Conservation (phyloP, 2,329 filamentous ascomycete species). For the Cadophora malorum region DNA sequence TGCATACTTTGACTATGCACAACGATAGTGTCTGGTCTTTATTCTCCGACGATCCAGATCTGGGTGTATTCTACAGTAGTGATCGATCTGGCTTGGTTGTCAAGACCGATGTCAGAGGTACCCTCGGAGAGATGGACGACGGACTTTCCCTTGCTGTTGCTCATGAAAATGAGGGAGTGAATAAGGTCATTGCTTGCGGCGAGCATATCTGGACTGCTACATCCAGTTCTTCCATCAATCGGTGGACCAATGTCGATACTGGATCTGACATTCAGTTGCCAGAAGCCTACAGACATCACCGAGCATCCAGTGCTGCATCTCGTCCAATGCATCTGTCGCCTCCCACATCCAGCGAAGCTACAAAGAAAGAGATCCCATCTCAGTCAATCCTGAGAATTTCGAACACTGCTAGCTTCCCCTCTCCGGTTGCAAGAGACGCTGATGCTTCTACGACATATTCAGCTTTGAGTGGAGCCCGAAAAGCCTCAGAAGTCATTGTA, state of each 20-base stretch:
- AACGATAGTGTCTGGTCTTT: slow-evolving; percentile 98
- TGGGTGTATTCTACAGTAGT: slow-evolving; percentile 92
- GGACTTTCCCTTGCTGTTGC: slow-evolving; percentile 89
- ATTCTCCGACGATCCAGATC: slow-evolving; percentile 83
- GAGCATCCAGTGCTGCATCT: slow-evolving; percentile 53
- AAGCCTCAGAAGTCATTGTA: slow-evolving; percentile 62
- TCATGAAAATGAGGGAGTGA: slow-evolving; percentile 87
- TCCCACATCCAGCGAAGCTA: slow-evolving; percentile 44
- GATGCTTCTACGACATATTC: slow-evolving; percentile 62
- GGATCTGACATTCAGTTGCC: slow-evolving; percentile 72
- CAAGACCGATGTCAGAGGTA: slow-evolving; percentile 87
- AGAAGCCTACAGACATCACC: slow-evolving; percentile 57
- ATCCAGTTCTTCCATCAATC: slow-evolving; percentile 75
- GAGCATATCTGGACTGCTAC: slow-evolving; percentile 74
- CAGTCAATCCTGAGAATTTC: slow-evolving; percentile 83
- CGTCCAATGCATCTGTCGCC: slow-evolving; percentile 48
- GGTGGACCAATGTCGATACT: slow-evolving; percentile 82
- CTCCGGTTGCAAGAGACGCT: slow-evolving; percentile 56
- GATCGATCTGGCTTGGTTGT: slow-evolving; percentile 93
- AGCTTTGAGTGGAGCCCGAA: slow-evolving; percentile 55
- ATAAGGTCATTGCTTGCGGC: slow-evolving; percentile 62
- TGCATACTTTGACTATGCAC: slow-evolving; percentile 99
- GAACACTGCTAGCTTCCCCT: slow-evolving; percentile 79
- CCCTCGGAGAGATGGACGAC: slow-evolving; percentile 78
- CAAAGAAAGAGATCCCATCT: slow-evolving; percentile 73